These are phyloP conservation scores for Yamadazyma mexicana DNA, from an alignment of 1,139 yeast species.

Conservation along the genomic window DNA sequence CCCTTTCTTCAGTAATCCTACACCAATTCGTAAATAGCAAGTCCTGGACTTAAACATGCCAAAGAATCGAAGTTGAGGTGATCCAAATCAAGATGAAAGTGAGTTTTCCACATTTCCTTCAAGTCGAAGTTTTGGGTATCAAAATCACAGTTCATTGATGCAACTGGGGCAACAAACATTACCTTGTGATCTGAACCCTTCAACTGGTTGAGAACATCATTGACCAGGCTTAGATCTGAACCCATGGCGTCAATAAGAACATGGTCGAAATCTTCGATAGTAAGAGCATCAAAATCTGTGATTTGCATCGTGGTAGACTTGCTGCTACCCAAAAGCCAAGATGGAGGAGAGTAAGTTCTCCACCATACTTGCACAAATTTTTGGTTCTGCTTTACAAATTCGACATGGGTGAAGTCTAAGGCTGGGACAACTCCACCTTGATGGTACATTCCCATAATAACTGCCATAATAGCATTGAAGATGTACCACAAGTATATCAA, in stretches of 20 bases:
- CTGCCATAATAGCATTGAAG: slow-evolving; percentile 61
- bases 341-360: slow-evolving; percentile 93
- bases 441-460: slow-evolving; percentile 77
- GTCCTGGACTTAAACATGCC: slow-evolving; percentile 57
- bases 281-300: slow-evolving; percentile 12
- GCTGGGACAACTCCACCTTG: slow-evolving; percentile 89
- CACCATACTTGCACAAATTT: slow-evolving; percentile 67
- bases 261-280: slow-evolving; percentile 9
- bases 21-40: slow-evolving; percentile 49
- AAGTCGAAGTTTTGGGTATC: slow-evolving; percentile 10
- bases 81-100: slow-evolving; percentile 62
- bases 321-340: slow-evolving; percentile 68
- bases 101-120: slow-evolving; percentile 42
- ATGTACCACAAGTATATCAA: slow-evolving; percentile 53
- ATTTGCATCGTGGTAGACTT: slow-evolving; percentile 18
- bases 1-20: too few relatives aligned
- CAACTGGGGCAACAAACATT: slow-evolving; percentile 49
- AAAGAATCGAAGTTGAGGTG: slow-evolving; percentile 56
- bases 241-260: slow-evolving; percentile 60
- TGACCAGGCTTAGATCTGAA: slow-evolving; percentile 24
- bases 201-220: slow-evolving; percentile 1
- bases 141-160: slow-evolving; percentile 36
- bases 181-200: slow-evolving; percentile 14
- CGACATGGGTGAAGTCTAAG: slow-evolving; percentile 35
- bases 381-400: slow-evolving; percentile 4